phyloP scores from a whole-genome alignment of 140 eudicot genomes.

The Bidens hawaiensis region DNA sequence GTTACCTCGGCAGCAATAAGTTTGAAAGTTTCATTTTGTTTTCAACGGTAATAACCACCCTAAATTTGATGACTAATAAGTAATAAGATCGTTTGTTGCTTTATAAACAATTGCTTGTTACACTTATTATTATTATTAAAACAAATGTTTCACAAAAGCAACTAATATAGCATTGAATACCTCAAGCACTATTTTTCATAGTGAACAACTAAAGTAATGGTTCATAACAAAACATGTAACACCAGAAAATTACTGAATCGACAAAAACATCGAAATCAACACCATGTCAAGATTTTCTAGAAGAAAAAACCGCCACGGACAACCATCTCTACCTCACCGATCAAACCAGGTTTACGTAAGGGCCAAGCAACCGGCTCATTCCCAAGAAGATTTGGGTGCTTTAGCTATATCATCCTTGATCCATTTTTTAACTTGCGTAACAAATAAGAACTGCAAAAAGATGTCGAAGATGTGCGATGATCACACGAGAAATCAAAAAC shows the following conservation, averaged over 20 bases:
- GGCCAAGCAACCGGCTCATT: constrained; percentile 21
- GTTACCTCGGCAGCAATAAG: too few relatives aligned
- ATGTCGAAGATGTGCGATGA: neutral
- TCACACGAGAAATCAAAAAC: constrained; percentile 3
- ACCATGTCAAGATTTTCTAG: neutral
- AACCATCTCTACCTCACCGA: constrained; percentile 3
- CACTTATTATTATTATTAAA: too few relatives aligned
- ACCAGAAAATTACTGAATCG: neutral
- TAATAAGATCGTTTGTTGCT: too few relatives aligned
- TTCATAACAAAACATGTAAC: neutral
- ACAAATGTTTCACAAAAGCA: neutral
- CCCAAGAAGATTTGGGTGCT: constrained; percentile 40
- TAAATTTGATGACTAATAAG: too few relatives aligned
- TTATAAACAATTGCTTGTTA: too few relatives aligned
- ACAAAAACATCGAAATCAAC: neutral
- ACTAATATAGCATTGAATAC: neutral
- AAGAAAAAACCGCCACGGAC: constrained; percentile 6
- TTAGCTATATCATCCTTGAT: constrained; percentile 53
- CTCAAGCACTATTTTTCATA: neutral
- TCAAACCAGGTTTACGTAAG: constrained; percentile 6
- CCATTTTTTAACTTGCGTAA: constrained; percentile 43
- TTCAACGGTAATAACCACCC: too few relatives aligned
- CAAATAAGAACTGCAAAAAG: constrained; percentile 51
- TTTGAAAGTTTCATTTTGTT: too few relatives aligned
- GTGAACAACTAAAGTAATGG: neutral